Evolutionary conservation across 2,329 filamentous ascomycete genomes (phyloP).

Genomic region (Helotiales sp.): DNA sequence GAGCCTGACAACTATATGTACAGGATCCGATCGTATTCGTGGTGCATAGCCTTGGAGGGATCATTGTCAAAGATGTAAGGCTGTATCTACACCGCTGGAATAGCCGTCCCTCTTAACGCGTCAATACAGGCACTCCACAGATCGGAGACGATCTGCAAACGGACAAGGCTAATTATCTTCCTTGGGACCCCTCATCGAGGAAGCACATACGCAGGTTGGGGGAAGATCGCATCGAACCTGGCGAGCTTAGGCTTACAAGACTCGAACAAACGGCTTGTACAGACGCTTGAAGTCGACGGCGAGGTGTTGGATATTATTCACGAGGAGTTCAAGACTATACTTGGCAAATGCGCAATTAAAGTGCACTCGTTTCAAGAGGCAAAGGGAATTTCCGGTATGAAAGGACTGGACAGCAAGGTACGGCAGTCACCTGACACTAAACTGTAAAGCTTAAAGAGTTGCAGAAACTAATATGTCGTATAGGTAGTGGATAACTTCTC

Average conservation of each 20-base stretch:
- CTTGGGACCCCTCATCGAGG: conserved; percentile 9
- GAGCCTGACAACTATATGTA: neutral
- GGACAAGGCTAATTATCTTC: conserved; percentile 5
- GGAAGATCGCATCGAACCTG: neutral
- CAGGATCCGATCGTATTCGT: neutral
- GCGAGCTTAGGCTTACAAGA: neutral
- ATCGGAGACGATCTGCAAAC: neutral
- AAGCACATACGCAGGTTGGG: neutral
- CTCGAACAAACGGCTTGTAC: neutral
- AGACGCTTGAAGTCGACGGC: neutral
- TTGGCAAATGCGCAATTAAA: conserved; percentile 27
- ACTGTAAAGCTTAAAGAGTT: neutral
- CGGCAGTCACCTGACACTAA: conserved; percentile 5
- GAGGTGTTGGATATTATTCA: neutral
- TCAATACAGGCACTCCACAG: neutral
- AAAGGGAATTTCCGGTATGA: conserved; percentile 36
- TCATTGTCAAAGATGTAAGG: conserved; percentile 1
- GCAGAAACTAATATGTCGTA: conserved; percentile 1
- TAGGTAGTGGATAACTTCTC: conserved; percentile 42
- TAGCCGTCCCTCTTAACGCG: neutral
- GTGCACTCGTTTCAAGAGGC: conserved; percentile 44
- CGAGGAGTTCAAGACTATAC: neutral
- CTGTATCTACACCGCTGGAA: neutral
- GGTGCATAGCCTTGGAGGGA: neutral
- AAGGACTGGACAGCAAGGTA: conserved; percentile 37